Percentiles rank a stretch among this genome's conserved stretches.
These are phyloP conservation scores for Porcisia hertigi DNA, from an alignment of 208 protist genomes.

Conservation along the genomic window DNA sequence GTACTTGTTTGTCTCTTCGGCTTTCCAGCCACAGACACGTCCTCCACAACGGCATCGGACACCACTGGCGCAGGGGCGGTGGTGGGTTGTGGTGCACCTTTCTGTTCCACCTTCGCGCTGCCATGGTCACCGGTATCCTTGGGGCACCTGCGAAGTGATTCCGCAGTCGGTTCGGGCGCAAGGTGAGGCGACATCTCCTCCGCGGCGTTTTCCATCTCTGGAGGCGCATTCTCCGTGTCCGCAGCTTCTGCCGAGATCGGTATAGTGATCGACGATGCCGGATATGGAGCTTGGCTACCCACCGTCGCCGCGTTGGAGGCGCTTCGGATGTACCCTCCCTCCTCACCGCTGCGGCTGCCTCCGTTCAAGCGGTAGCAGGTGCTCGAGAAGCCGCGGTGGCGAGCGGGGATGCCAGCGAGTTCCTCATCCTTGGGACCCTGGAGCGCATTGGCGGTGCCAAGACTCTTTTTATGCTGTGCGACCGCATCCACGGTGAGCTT, in stretches of 20 bases:
- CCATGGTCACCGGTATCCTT: background rate
- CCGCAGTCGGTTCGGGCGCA: background rate
- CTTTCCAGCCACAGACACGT: background rate
- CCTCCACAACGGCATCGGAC: background rate
- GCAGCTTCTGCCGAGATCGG: background rate
- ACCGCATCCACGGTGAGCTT: constrained; percentile 35
- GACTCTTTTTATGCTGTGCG: constrained; percentile 22
- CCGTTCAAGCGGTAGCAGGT: background rate
- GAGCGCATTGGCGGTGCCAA: constrained; percentile 19
- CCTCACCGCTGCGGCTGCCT: constrained; percentile 7
- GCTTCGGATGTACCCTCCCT: constrained; percentile 16
- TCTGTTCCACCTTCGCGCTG: background rate
- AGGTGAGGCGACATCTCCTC: background rate
- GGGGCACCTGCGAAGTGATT: no score
- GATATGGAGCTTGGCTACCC: constrained; percentile 25
- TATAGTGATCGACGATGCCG: background rate
- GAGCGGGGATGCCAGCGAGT: background rate
- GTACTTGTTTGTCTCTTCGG: background rate
- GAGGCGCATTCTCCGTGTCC: background rate
- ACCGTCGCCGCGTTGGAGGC: constrained; percentile 37
- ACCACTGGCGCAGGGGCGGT: background rate
- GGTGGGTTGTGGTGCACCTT: background rate
- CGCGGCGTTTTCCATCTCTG: background rate
- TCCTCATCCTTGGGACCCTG: background rate
- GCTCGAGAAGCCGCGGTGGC: constrained; percentile 8